phyloP scores from a whole-genome alignment of 2,329 filamentous ascomycete species.

The Diaporthe citriasiana region DNA sequence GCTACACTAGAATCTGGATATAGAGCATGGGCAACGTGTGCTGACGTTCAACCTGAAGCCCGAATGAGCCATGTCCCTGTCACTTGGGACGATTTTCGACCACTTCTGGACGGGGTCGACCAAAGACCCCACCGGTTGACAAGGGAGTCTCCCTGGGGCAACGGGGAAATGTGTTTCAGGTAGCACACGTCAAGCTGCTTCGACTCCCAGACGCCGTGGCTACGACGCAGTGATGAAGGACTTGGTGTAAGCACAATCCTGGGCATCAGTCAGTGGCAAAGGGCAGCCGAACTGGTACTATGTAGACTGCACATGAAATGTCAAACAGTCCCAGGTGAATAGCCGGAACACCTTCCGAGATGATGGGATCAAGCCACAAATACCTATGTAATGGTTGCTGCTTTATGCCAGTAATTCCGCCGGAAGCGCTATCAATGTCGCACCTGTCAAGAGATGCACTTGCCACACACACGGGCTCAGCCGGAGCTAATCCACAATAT shows the following conservation, averaged over 20 bases:
- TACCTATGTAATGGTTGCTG: background rate
- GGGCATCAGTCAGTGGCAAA: background rate
- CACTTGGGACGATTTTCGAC: background rate
- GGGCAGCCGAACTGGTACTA: background rate
- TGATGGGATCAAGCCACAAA: conserved; percentile 24
- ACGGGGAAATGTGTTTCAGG: conserved; percentile 41
- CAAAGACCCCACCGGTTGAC: conserved; percentile 17
- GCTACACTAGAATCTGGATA: too few relatives aligned
- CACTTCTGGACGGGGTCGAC: conserved; percentile 2
- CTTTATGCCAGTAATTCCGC: background rate
- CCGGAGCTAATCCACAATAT: background rate
- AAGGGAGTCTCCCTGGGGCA: conserved; percentile 11
- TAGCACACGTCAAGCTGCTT: conserved; percentile 24
- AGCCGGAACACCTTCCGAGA: conserved; percentile 2
- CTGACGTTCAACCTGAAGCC: background rate
- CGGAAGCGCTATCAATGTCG: background rate
- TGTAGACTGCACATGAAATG: background rate
- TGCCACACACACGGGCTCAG: conserved; percentile 22
- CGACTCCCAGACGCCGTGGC: conserved; percentile 31
- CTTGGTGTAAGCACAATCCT: conserved; percentile 28
- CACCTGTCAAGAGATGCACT: background rate
- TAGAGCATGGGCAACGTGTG: background rate
- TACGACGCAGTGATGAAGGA: conserved; percentile 21
- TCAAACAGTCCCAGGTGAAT: conserved; percentile 10
- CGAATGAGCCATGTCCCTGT: conserved; percentile 20